These are phyloP conservation scores for Tausonia pullulans DNA, from an alignment of 1,284 basidiomycete genomes.

Conservation along the genomic window DNA sequence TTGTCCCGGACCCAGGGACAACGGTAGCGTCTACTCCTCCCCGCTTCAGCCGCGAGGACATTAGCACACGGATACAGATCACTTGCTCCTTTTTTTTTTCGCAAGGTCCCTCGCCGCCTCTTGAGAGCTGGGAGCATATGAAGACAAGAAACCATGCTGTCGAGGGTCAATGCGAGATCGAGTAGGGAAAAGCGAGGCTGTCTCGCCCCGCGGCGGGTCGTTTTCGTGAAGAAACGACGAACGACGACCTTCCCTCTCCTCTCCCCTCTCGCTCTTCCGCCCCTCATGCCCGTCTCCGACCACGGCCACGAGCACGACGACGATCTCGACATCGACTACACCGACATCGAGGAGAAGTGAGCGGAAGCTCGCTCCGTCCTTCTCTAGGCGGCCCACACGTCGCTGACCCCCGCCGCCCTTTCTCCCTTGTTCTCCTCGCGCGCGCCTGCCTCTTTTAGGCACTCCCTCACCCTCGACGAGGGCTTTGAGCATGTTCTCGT, in stretches of 20 bases:
- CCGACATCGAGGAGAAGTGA: constrained; percentile 87
- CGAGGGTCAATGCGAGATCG: too few species aligned
- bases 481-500: constrained; percentile 77
- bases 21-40: too few species aligned
- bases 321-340: constrained; percentile 75
- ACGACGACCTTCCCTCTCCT: background rate
- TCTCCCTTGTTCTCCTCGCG: constrained; percentile 7
- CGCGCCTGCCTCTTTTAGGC: constrained; percentile 13
- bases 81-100: too few species aligned
- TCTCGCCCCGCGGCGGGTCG: too few species aligned
- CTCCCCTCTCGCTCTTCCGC: background rate
- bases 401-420: background rate
- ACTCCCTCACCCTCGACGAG: constrained; percentile 56
- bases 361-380: constrained; percentile 21
- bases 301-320: constrained; percentile 27
- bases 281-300: constrained; percentile 13
- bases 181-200: too few species aligned
- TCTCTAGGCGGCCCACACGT: background rate
- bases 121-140: too few species aligned
- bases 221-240: background rate
- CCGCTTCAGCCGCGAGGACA: too few species aligned
- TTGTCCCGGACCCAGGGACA: too few species aligned
- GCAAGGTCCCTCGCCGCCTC: too few species aligned
- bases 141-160: too few species aligned
- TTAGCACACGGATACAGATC: too few species aligned